A percentile compares a stretch with the other conserved stretches of the same genome.
Evolutionary conservation across 1,139 yeast species (phyloP).

Genomic region (Arxiozyma slooffiae): DNA sequence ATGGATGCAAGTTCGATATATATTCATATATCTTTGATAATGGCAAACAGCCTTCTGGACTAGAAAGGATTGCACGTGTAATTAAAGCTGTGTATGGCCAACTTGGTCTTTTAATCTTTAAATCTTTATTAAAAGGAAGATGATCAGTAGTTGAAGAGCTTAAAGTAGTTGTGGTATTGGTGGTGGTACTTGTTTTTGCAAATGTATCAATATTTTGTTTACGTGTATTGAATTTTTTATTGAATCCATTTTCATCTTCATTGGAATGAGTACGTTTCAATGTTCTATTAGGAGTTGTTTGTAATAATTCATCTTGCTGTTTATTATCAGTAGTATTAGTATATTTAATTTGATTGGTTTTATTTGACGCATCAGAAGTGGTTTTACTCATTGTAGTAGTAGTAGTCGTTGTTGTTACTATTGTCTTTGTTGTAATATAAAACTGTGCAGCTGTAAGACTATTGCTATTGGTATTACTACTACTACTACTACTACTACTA

Average conservation of each 20-base stretch:
- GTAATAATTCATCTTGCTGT: no score
- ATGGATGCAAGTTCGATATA: slow-evolving; percentile 39
- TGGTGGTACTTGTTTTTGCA: background rate
- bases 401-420: background rate
- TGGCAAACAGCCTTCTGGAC: slow-evolving; percentile 76
- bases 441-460: background rate
- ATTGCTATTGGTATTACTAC: no score
- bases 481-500: background rate
- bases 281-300: no score
- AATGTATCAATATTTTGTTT: background rate
- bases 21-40: slow-evolving; percentile 84
- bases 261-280: background rate
- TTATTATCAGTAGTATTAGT: background rate
- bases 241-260: background rate
- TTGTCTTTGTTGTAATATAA: background rate
- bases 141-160: background rate
- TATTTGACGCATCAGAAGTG: background rate
- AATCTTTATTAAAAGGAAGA: background rate
- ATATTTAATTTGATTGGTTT: background rate
- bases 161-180: background rate
- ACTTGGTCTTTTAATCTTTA: slow-evolving; percentile 59
- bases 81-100: slow-evolving; percentile 95
- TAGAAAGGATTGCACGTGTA: slow-evolving; percentile 87
- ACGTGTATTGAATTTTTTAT: background rate
- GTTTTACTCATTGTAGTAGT: background rate